These are phyloP conservation scores for Mycena venus DNA, from an alignment of 768 basidiomycete species.

Conservation along the genomic window DNA sequence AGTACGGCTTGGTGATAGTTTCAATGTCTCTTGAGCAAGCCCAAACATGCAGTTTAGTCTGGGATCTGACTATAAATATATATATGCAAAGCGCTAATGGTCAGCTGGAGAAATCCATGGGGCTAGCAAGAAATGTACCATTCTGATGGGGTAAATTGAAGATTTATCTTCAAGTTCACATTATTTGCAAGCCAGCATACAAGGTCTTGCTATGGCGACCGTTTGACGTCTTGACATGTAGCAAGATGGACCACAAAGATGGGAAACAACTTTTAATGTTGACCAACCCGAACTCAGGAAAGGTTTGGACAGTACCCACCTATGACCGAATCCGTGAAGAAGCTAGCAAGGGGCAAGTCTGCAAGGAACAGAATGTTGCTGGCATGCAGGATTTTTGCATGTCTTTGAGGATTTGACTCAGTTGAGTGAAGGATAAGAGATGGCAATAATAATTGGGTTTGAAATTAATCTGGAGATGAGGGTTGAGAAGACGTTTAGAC, in stretches of 20 bases:
- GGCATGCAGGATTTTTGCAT: constrained; percentile 1
- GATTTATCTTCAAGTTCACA: constrained; percentile 43
- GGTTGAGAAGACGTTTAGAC: constrained; percentile 8
- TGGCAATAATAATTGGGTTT: constrained; percentile 21
- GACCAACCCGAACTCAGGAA: constrained; percentile 38
- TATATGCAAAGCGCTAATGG: constrained; percentile 45
- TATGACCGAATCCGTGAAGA: constrained; percentile 8
- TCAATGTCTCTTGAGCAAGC: constrained; percentile 37
- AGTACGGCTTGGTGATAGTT: no score
- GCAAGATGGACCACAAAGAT: constrained; percentile 28
- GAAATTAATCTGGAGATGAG: background rate
- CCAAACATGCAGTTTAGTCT: constrained; percentile 18
- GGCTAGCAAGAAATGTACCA: constrained; percentile 43
- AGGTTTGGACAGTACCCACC: background rate
- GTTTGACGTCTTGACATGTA: constrained; percentile 42
- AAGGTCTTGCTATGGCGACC: constrained; percentile 44
- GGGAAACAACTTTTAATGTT: constrained; percentile 39
- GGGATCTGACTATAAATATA: constrained; percentile 35
- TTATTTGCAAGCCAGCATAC: constrained; percentile 40
- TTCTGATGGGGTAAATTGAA: constrained; percentile 37
- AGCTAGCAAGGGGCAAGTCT: background rate
- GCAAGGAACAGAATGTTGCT: background rate
- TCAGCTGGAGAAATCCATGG: constrained; percentile 34
- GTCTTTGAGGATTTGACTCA: constrained; percentile 4
- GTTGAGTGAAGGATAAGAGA: constrained; percentile 18